Percentiles rank a stretch among this genome's conserved stretches.
Conservation (phyloP, 2,329 filamentous ascomycete genomes). For the Aspergillus thermomutatus region DNA sequence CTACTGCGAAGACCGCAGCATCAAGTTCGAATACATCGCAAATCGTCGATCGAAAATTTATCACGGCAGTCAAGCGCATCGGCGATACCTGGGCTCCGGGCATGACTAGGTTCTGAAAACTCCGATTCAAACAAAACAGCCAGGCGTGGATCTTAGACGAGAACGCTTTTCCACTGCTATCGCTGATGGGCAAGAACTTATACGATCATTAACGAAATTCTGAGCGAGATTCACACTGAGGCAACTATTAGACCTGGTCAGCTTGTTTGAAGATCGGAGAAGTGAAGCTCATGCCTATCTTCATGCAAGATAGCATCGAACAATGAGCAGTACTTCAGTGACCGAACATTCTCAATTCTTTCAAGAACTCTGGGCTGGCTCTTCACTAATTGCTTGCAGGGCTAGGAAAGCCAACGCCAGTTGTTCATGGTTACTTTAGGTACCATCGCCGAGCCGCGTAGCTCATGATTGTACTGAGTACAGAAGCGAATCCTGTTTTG, state of each 20-base stretch:
- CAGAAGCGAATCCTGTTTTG: constrained; percentile 25
- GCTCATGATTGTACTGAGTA: not conserved
- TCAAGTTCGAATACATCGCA: constrained; percentile 52
- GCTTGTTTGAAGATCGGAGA: not conserved
- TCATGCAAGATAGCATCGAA: not conserved
- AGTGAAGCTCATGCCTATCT: not conserved
- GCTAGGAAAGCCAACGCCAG: not conserved
- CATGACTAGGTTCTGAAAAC: constrained; percentile 59
- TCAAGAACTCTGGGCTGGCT: not conserved
- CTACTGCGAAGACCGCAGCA: constrained; percentile 47
- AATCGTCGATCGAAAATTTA: constrained; percentile 79
- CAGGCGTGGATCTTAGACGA: not conserved
- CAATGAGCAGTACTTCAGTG: not conserved
- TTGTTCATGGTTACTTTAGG: not conserved
- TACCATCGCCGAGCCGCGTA: not conserved
- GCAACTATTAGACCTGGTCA: not conserved
- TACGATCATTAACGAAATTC: not conserved
- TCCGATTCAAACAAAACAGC: not conserved
- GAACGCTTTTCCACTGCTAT: no score
- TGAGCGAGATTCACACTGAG: not conserved
- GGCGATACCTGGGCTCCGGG: constrained; percentile 82
- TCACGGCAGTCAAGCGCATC: constrained; percentile 77
- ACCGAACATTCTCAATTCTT: no score
- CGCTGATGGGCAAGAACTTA: not conserved
- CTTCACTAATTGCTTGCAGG: not conserved